Base-by-base conservation (phyloP, 108 stramenopile genomes). In the Cyclotella cryptica region DNA sequence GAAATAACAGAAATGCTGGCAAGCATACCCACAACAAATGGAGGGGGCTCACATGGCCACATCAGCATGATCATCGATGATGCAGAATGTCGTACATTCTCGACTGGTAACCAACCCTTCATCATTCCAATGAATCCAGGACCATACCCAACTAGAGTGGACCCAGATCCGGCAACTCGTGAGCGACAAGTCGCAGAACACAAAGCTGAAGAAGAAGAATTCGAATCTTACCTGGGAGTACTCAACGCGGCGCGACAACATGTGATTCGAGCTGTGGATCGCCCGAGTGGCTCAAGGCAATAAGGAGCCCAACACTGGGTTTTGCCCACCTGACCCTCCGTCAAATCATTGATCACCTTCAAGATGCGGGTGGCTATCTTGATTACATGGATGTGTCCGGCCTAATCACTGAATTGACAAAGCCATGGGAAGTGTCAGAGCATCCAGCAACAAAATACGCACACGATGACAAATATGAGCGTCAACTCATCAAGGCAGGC, bases 131-230 rank as follows among this genome's bases (percentile, higher is more conserved):
- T 0, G 49, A 69, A 69, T 43, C 69, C 69, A 29, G 69, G 69
- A 53, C 52, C 69, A 24, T 69, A 53, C 43, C 68, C 68, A 51
- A 54, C 27, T 8, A 69, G 22, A 1, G 47, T 69, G 27, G 28
- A 54, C 30, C 17, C 1, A 18, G 52, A 69, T 18, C 17, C 27
- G 24, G 51, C 10, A 35, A 35, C 17, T 28, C 9, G 53, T 15
- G 68, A 69, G 30, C 24, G 39, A 18, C 68, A 69, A 53, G 43
- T 53, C 17, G 51, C 53, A 8, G 68, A 69, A 69, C 68, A 69
- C 52, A 69, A 69, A 53, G 68, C 68, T 15, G 28, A 46, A 24
- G 12, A 13, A 9, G 30, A 18, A 21, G 44, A 51, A 3, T 49
- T 17, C 15, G 47, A 49, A 9, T 7, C n/a, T 3, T 49, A n/a